Base-by-base conservation (phyloP, 176 grass and related monocot genomes). In the Paspalum notatum region DNA sequence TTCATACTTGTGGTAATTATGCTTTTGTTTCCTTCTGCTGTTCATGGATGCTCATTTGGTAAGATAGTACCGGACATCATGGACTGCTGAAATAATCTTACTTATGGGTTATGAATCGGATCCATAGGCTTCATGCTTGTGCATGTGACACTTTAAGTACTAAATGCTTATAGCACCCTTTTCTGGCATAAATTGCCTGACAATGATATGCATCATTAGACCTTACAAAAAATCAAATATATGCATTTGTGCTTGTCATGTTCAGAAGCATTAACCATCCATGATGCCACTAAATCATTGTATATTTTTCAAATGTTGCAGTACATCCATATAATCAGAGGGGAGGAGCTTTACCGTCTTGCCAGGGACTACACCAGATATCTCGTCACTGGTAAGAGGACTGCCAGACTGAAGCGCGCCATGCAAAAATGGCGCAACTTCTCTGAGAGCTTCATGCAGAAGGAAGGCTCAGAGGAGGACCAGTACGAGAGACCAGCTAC, bases 261-360 rank as follows among this genome's bases (percentile, higher is more conserved):
- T 48, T 56, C 58, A 26, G 63, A 51, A 80, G 40, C 37, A 58
- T 18, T 39, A 65, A 54, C 62, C 15, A 51, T 27, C 39, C 32
- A 13, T 47, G 27, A 17, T n/a, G 68, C 5, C 61, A 56, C n/a
- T 89, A 77, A 89, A 74, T 84, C 25, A 70, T 9, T 45, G 21
- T 56, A 8, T 66, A 13, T 44, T 88, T 85, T 27, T 54, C 45
- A 69, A 78, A 69, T 77, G 46, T 45, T 88, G 77, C 84, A 98
- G 96, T 98, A 95, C 59, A 92, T 91, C 75, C 87, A 91, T 20
- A 92, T 98, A 76, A 92, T 98, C 80, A 92, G 88, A 80, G 96
- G 95, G 22, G 92, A 98, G 70, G 96, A 98, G 64, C 63, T 95
- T 70, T 74, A 77, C 15, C 87, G 84, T 68, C 88, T 98, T 76